A percentile compares a stretch with the other conserved stretches of the same genome.
Evolutionary conservation across 768 basidiomycete genomes (phyloP).

Genomic region (Phanerochaete sordida): DNA sequence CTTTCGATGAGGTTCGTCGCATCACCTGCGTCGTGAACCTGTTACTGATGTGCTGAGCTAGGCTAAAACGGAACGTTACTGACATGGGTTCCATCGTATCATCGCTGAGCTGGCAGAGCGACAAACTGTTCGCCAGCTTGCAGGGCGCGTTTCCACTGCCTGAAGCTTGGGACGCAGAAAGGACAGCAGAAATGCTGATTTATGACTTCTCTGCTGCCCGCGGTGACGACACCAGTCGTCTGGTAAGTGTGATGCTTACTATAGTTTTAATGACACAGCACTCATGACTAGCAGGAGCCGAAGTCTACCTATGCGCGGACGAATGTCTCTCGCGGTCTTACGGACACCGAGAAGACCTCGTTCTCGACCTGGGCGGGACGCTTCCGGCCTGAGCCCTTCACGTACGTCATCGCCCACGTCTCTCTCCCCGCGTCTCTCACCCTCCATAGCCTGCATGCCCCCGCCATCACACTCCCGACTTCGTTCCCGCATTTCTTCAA

Average conservation of each 20-base stretch:
- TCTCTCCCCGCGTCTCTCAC: not conserved
- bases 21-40: not conserved
- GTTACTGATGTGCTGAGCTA: conserved; percentile 14
- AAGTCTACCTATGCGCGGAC: conserved; percentile 35
- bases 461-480: conserved; percentile 55
- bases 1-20: conserved; percentile 28
- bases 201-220: conserved; percentile 16
- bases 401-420: conserved; percentile 28
- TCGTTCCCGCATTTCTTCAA: conserved; percentile 53
- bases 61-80: conserved; percentile 31
- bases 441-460: conserved; percentile 39
- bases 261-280: not conserved
- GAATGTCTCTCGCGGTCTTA: conserved; percentile 62
- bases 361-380: conserved; percentile 40
- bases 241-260: not conserved
- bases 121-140: conserved; percentile 53
- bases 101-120: conserved; percentile 51
- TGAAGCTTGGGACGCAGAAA: conserved; percentile 4
- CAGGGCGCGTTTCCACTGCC: conserved; percentile 49
- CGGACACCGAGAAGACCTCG: conserved; percentile 28
- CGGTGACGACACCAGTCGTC: not conserved
- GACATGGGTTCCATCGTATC: conserved; percentile 42
- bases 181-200: conserved; percentile 7
- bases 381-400: conserved; percentile 31
- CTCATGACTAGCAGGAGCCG: conserved; percentile 1